Conservation (phyloP, 495 filamentous ascomycete species). For the Penicillium tannophilum region DNA sequence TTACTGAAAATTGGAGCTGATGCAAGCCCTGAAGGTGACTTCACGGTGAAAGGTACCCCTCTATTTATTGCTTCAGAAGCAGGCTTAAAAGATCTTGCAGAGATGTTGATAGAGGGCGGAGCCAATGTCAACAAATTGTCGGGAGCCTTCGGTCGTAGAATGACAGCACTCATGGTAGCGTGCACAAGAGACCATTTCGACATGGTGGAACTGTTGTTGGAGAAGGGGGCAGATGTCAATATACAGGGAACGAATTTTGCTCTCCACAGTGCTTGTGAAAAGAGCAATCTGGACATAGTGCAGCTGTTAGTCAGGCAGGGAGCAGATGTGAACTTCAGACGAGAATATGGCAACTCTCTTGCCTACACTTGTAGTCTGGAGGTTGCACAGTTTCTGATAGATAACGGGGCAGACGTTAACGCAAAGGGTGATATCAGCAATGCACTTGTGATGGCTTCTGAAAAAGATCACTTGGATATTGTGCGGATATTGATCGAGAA, state of each 20-base stretch:
- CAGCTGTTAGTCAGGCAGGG: not conserved
- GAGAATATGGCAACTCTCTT: not conserved
- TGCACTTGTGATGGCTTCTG: not conserved
- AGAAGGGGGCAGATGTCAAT: not conserved
- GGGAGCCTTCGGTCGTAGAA: not conserved
- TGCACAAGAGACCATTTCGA: not conserved
- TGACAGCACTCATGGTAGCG: not conserved
- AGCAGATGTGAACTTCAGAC: not conserved
- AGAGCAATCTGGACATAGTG: not conserved
- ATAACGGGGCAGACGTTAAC: not conserved
- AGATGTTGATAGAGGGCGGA: not conserved
- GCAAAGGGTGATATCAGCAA: not conserved
- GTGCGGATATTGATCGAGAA: not conserved
- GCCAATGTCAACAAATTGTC: not conserved
- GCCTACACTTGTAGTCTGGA: not conserved
- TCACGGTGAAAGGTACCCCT: not conserved
- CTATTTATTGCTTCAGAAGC: not conserved
- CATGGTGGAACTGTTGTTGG: not conserved
- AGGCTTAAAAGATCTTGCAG: not conserved
- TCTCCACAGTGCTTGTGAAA: not conserved
- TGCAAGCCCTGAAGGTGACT: not conserved
- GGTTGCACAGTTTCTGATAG: not conserved
- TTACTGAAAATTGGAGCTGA: not conserved
- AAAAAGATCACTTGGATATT: not conserved
- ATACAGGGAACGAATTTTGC: not conserved